Evolutionary conservation across 768 basidiomycete species (phyloP), one percentile per base, ranked within the genome.

Genomic region (Xerocomellus chrysenteron): DNA sequence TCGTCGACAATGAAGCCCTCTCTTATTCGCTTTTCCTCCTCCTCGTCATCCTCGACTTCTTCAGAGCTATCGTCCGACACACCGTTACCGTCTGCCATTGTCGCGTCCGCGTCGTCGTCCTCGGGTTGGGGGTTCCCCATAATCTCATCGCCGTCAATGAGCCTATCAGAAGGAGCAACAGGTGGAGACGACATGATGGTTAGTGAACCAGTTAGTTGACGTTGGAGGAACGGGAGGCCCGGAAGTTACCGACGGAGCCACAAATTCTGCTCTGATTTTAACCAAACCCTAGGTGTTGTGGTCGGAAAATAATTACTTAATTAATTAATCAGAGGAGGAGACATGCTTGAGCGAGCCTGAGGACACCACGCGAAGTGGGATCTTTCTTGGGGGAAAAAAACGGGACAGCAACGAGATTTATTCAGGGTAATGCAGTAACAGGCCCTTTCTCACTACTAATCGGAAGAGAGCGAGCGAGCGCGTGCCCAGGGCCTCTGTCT

Each of bases 1-100:
- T 95, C 92, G 10, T 90, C 90, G 9, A 94, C 94, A 64, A 98
- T 97, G 68, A 98, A 97, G 0, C 92, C 94, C 48, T 94, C 90
- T 49, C 85, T 77, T 54, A 97, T 84, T 54, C 83, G 79, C 55
- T 83, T 81, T 64, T 78, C 88, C 75, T 94, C 94, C 59, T 96
- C 95, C 64, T 86, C 90, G 67, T 96, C 94, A 47, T 96, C 94
- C 37, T 95, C 92, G 36, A 83, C 88, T 67, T 94, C 90, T 65
- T 92, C 92, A 44, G 91, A 93, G 70, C 91, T 93, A 73, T 94
- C 91, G 68, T 90, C 89, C 19, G 85, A 82, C 54, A 74, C 74
- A 24, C 55, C 65, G 19, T 63, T 62, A 52, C 75, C 77, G 40
- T 79, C 77, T 73, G 80, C 81, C 65, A 71, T 71, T 43, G 78